Evolutionary conservation across 345 rosid species (phyloP).

Genomic region (Citrus sp.): DNA sequence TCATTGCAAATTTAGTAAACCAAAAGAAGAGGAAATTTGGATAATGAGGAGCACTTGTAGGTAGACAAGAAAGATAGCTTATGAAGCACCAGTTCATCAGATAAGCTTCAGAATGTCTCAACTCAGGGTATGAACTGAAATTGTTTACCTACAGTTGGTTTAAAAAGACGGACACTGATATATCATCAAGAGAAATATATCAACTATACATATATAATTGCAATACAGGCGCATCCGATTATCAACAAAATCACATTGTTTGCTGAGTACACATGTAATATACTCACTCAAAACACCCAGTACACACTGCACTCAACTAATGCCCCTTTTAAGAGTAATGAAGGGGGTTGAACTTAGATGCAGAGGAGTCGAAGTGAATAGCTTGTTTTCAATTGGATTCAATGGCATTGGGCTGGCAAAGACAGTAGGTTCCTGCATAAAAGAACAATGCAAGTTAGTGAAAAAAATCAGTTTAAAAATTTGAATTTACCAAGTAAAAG

Average conservation of each 20-base stretch:
- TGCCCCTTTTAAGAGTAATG: slow-evolving; percentile 40
- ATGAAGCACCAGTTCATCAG: too few relatives aligned
- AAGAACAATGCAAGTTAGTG: not conserved
- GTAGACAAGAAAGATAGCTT: too few relatives aligned
- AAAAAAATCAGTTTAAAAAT: too few relatives aligned
- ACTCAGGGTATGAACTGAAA: not conserved
- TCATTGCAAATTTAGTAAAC: too few relatives aligned
- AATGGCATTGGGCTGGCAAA: slow-evolving; percentile 49
- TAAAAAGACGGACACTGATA: too few relatives aligned
- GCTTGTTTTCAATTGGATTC: slow-evolving; percentile 57
- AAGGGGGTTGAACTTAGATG: slow-evolving; percentile 63
- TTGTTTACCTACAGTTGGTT: too few relatives aligned
- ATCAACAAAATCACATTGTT: slow-evolving; percentile 3
- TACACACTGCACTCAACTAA: slow-evolving; percentile 13
- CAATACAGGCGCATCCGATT: not conserved
- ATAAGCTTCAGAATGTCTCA: too few relatives aligned
- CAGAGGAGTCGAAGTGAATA: slow-evolving; percentile 38
- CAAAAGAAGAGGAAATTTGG: too few relatives aligned
- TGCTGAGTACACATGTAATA: not conserved
- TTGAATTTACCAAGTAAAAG: not conserved
- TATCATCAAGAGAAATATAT: not conserved
- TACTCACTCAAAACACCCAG: not conserved
- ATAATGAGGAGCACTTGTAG: too few relatives aligned
- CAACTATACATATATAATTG: not conserved
- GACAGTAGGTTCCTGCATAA: slow-evolving; percentile 55